phyloP scores from a whole-genome alignment of 2,329 filamentous ascomycete genomes.

The Cytospora paraplurivora region DNA sequence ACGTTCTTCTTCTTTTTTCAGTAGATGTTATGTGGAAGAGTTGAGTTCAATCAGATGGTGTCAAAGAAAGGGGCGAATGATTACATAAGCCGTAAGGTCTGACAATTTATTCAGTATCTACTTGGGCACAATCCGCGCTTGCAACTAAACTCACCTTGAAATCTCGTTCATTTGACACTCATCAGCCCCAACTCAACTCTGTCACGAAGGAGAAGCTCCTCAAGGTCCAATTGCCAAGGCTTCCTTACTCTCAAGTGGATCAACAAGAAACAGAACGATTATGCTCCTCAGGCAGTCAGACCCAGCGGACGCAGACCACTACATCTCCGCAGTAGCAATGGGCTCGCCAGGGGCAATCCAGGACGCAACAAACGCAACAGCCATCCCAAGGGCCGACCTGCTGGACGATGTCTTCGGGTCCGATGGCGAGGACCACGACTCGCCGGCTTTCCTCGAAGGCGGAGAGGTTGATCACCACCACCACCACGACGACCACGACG shows the following conservation, averaged over 20 bases:
- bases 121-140: not conserved
- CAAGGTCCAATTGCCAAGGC: not conserved
- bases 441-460: not conserved
- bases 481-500: not conserved
- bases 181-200: not conserved
- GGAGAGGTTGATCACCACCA: not conserved
- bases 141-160: not conserved
- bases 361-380: constrained; percentile 5
- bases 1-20: too few species aligned
- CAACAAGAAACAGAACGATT: not conserved
- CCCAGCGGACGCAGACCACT: constrained; percentile 26
- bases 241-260: not conserved
- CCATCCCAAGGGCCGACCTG: constrained; percentile 14
- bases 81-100: constrained; percentile 1
- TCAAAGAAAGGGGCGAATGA: not conserved
- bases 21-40: too few species aligned
- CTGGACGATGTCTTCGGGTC: constrained; percentile 29
- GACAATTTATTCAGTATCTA: not conserved
- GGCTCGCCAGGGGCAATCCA: constrained; percentile 3
- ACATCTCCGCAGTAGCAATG: constrained; percentile 15
- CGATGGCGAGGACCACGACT: constrained; percentile 8
- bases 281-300: constrained; percentile 29
- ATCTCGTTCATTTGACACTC: not conserved
- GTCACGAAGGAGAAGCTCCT: not conserved
- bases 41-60: not conserved